Evolutionary conservation across 345 rosid genomes (phyloP).

Genomic region (sweet orange (Citrus sinensis)): DNA sequence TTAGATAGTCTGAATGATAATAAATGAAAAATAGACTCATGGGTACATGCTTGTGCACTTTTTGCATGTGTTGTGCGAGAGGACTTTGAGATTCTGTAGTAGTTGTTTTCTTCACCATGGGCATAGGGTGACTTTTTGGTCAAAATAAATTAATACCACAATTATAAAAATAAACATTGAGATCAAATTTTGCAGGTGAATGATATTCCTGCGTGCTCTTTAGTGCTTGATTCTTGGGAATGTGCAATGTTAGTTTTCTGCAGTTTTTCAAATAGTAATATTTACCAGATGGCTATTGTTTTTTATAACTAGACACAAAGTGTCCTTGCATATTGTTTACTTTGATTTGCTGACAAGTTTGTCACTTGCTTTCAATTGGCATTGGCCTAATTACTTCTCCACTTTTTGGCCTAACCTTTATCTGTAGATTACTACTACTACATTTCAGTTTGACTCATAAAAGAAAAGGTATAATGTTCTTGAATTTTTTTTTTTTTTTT

Average conservation of each 20-base stretch:
- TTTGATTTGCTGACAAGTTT: neutral
- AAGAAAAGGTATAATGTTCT: neutral
- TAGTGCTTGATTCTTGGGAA: neutral
- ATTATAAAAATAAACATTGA: neutral
- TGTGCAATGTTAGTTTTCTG: neutral
- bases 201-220: neutral
- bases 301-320: neutral
- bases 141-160: neutral
- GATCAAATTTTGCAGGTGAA: neutral
- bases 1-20: neutral
- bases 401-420: too few relatives aligned
- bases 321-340: neutral
- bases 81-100: neutral
- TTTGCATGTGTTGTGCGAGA: neutral
- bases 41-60: neutral
- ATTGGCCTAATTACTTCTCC: too few relatives aligned
- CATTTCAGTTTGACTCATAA: too few relatives aligned
- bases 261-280: neutral
- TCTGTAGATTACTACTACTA: too few relatives aligned
- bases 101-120: neutral
- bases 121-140: neutral
- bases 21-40: too few relatives aligned
- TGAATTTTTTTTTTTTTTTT: too few relatives aligned
- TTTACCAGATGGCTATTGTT: neutral
- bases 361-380: neutral